These are phyloP conservation scores for Astrephomene gubernaculifera DNA, from an alignment of 139 green algal genomes.

Conservation along the genomic window DNA sequence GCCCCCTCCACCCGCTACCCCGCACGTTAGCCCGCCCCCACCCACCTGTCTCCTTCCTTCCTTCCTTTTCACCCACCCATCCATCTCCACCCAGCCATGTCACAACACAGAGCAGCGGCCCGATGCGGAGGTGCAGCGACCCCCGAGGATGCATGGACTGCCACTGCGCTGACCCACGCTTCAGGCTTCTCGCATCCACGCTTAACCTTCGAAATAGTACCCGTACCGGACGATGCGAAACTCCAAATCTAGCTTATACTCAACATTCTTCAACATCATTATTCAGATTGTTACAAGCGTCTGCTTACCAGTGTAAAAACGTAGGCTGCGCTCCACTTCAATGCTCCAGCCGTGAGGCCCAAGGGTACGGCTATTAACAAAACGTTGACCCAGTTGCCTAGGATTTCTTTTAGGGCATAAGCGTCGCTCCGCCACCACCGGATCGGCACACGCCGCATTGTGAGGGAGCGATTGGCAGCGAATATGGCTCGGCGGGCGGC, in stretches of 20 bases:
- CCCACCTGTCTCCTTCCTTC: too few species aligned
- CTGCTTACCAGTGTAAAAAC: conserved; percentile 23
- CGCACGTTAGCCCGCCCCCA: too few species aligned
- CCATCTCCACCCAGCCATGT: too few species aligned
- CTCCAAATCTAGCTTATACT: neutral
- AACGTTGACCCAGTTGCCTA: conserved; percentile 18
- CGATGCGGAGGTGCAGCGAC: neutral
- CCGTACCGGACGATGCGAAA: neutral
- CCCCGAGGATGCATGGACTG: neutral
- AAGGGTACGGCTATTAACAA: neutral
- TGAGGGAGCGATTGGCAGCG: neutral
- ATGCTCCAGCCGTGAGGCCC: neutral
- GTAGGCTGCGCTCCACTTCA: conserved; percentile 18
- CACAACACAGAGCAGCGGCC: too few species aligned
- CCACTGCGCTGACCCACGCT: neutral
- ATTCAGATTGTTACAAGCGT: neutral
- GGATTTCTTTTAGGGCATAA: neutral
- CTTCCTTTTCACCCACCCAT: too few species aligned
- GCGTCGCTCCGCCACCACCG: conserved; percentile 14
- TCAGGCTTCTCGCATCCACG: neutral
- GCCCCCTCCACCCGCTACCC: too few species aligned
- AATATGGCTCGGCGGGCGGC: neutral
- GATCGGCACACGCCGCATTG: neutral
- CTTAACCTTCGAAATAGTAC: neutral
- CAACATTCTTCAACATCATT: neutral